Evolutionary conservation across 495 filamentous ascomycete genomes (phyloP), one percentile per base, ranked within the genome.

Genomic region (Podospora tetraspora): DNA sequence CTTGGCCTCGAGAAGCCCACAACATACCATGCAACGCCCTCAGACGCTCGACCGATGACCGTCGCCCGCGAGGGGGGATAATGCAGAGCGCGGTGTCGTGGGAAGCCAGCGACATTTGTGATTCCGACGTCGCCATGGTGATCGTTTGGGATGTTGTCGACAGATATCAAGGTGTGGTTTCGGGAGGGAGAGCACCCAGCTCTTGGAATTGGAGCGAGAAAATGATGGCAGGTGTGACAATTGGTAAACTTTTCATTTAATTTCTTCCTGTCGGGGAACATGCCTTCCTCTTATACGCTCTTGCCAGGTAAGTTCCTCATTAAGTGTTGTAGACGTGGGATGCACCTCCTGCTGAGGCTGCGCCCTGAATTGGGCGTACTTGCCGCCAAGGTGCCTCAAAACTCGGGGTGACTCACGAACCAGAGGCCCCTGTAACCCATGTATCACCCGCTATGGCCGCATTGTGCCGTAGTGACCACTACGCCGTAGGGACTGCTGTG

Each of bases 81-180:
- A 86, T 62, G 66, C 81, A 82, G n/a, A 86, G 73, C 22, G 84
- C 84, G 19, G 84, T 85, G 57, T 84, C 78, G 69, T 80, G 73
- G 2, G 82, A 84, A 57, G 64, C 70, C 23, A 77, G 29, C 19
- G 77, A 59, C 27, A 76, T 57, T 29, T 62, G 24, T 25, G 59
- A 12, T 21, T 64, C 52, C 24, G 65, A 19, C 23, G 60, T 58
- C 66, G 66, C 66, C 66, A 68, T 68, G 34, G 34, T 43, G 21
- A 59, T 34, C 6, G 61, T 10, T 21, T 13, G 13, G 13, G 30
- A n/a, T 3, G 21, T 6, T 1, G 12, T 23, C 19, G 56, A 23
- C 13, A 2, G 19, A 7, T 62, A 10, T 23, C 21, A 24, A 6
- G 71, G 67, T 75, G 57, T 32, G 10, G 43, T 63, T 52, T 63